Evolutionary conservation across 2,329 filamentous ascomycete species (phyloP).

Genomic region (Macrophomina phaseolina): DNA sequence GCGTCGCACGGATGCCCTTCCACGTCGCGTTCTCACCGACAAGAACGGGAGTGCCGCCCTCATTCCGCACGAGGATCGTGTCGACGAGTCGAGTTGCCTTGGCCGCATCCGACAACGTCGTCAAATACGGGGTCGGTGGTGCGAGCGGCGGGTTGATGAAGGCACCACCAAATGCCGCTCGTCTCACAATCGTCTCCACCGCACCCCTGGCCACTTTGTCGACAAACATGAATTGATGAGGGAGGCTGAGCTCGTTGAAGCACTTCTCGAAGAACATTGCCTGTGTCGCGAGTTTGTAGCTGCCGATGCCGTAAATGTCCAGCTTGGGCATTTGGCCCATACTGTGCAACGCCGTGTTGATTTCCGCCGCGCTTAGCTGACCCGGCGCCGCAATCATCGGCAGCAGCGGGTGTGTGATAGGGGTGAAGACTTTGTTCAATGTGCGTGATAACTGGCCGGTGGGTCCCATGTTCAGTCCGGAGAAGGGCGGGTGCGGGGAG

Average conservation of each 20-base stretch:
- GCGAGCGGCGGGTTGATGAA: conserved; percentile 76
- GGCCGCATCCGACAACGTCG: conserved; percentile 74
- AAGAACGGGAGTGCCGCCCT: conserved; percentile 40
- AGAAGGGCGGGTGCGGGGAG: conserved; percentile 71
- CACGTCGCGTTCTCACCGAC: conserved; percentile 79
- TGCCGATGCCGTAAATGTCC: conserved; percentile 80
- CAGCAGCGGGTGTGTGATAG: conserved; percentile 83
- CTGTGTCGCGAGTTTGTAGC: conserved; percentile 65
- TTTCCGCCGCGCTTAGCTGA: conserved; percentile 83
- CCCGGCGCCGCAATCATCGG: conserved; percentile 85
- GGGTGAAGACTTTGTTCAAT: conserved; percentile 84
- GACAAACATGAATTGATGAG: conserved; percentile 77
- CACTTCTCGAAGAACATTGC: conserved; percentile 81
- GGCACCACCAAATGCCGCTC: conserved; percentile 79
- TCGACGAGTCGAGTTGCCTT: conserved; percentile 80
- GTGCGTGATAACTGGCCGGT: conserved; percentile 84
- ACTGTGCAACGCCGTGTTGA: conserved; percentile 77
- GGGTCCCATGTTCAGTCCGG: conserved; percentile 85
- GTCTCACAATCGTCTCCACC: conserved; percentile 70
- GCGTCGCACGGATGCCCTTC: conserved; percentile 82
- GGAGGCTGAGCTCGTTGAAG: conserved; percentile 72
- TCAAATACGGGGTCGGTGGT: conserved; percentile 64
- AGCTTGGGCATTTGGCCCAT: conserved; percentile 82
- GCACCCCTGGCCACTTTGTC: conserved; percentile 63
- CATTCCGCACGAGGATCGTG: conserved; percentile 71